A percentile compares a stretch with the other conserved stretches of the same genome.
Evolutionary conservation across 2,329 filamentous ascomycete genomes (phyloP).

Genomic region (Aspergillus piperis): DNA sequence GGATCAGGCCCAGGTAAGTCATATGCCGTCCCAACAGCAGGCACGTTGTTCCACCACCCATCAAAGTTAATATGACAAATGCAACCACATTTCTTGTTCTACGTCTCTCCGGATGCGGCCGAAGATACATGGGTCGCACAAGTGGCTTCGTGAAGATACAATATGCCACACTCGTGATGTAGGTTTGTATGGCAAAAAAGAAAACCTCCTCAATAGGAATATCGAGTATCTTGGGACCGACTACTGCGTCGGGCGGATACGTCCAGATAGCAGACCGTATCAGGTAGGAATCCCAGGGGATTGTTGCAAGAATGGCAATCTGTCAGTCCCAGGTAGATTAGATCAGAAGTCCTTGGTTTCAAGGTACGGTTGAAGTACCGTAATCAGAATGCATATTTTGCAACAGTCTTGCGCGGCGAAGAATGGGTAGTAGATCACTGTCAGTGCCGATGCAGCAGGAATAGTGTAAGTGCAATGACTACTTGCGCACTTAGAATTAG

Average conservation of each 20-base stretch:
- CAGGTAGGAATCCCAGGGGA: constrained; percentile 76
- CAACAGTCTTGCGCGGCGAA: constrained; percentile 63
- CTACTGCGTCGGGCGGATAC: constrained; percentile 65
- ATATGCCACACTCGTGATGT: constrained; percentile 64
- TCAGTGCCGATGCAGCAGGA: constrained; percentile 62
- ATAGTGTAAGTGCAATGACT: constrained; percentile 70
- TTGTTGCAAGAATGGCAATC: constrained; percentile 67
- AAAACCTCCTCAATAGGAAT: constrained; percentile 74
- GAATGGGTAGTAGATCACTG: constrained; percentile 62
- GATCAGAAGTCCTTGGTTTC: neutral
- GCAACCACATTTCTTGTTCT: neutral
- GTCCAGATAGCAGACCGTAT: constrained; percentile 70
- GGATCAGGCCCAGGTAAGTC: constrained; percentile 70
- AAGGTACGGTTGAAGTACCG: constrained; percentile 32
- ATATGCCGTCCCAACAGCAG: constrained; percentile 46
- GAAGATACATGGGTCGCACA: constrained; percentile 57
- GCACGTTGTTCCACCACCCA: constrained; percentile 41
- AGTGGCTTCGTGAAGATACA: constrained; percentile 65
- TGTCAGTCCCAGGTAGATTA: constrained; percentile 19
- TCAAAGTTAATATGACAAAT: neutral
- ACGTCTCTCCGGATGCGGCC: constrained; percentile 33
- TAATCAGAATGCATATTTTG: constrained; percentile 62
- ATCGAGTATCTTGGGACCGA: constrained; percentile 63
- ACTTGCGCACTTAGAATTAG: neutral
- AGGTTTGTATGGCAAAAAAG: constrained; percentile 77